These are phyloP conservation scores for Lepidium campestre DNA, from an alignment of 441 rosid genomes.

Conservation along the genomic window DNA sequence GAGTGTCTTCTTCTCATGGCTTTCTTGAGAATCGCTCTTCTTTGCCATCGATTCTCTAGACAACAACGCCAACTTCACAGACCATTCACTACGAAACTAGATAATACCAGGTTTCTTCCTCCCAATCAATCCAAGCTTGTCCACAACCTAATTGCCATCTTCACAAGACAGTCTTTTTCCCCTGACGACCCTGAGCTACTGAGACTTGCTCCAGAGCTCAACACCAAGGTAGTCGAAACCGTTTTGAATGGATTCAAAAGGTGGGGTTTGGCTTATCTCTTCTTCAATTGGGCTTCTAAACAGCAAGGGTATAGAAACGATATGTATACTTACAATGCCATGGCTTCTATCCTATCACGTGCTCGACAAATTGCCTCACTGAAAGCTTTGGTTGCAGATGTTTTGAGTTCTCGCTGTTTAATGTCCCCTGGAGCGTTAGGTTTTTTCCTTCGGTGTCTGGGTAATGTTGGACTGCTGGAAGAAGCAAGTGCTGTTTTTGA, in stretches of 20 bases:
- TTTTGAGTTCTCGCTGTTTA: slow-evolving; percentile 45
- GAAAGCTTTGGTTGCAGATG: slow-evolving; percentile 41
- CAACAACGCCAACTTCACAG: slow-evolving; percentile 20
- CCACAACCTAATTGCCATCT: slow-evolving; percentile 30
- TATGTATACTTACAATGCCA: slow-evolving; percentile 71
- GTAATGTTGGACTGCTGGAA: slow-evolving; percentile 53
- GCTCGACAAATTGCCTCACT: slow-evolving; percentile 88
- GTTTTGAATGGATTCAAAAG: slow-evolving; percentile 46
- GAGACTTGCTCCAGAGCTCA: slow-evolving; percentile 48
- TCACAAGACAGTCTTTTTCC: slow-evolving; percentile 44
- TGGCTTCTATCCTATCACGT: slow-evolving; percentile 81
- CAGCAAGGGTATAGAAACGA: slow-evolving; percentile 62
- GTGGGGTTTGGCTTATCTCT: slow-evolving; percentile 51
- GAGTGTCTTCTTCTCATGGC: slow-evolving; percentile 19
- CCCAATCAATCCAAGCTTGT: slow-evolving; percentile 29
- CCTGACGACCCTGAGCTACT: slow-evolving; percentile 45
- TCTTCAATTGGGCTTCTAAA: slow-evolving; percentile 70
- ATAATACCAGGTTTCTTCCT: slow-evolving; percentile 16
- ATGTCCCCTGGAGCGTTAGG: slow-evolving; percentile 88
- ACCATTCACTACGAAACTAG: slow-evolving; percentile 24
- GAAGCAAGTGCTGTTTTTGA: slow-evolving; percentile 75
- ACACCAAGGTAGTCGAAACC: slow-evolving; percentile 64
- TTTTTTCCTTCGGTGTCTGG: slow-evolving; percentile 72
- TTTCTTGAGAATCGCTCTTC: slow-evolving; percentile 24
- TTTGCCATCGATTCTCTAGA: slow-evolving; percentile 13